Conservation (phyloP, 2,329 filamentous ascomycete genomes). For the Rhinocladiella similis region DNA sequence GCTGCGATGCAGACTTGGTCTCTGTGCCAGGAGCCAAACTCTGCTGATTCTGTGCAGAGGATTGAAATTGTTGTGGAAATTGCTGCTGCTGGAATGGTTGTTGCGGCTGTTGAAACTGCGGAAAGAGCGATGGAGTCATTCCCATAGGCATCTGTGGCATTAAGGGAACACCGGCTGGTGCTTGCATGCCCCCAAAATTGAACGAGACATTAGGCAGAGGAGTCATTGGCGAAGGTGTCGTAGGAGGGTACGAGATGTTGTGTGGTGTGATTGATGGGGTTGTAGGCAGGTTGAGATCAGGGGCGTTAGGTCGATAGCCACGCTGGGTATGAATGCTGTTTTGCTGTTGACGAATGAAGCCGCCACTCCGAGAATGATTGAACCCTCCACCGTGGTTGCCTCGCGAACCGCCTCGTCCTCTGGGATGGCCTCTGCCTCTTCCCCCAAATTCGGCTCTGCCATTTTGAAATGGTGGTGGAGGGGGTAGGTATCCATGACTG, state of each 20-base stretch:
- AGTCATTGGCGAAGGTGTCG: slow-evolving; percentile 28
- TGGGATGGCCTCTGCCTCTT: slow-evolving; percentile 39
- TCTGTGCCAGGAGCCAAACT: not conserved
- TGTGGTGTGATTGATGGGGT: slow-evolving; percentile 24
- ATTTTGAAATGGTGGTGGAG: slow-evolving; percentile 18
- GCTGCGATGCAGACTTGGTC: slow-evolving; percentile 1
- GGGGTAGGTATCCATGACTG: slow-evolving; percentile 8
- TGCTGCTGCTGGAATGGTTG: slow-evolving; percentile 43
- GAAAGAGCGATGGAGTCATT: not conserved
- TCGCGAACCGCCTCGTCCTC: slow-evolving; percentile 29
- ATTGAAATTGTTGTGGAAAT: slow-evolving; percentile 44
- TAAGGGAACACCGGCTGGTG: slow-evolving; percentile 7
- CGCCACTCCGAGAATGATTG: slow-evolving; percentile 9
- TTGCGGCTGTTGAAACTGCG: slow-evolving; percentile 36
- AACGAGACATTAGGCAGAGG: slow-evolving; percentile 24
- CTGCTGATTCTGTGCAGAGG: slow-evolving; percentile 36
- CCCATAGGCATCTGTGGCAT: slow-evolving; percentile 8
- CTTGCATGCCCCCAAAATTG: slow-evolving; percentile 16
- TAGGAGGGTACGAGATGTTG: slow-evolving; percentile 17
- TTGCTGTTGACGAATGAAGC: slow-evolving; percentile 25
- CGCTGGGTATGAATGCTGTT: slow-evolving; percentile 2
- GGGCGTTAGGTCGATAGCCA: slow-evolving; percentile 1
- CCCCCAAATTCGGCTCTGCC: slow-evolving; percentile 39
- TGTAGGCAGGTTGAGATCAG: slow-evolving; percentile 20
- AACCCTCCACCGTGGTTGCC: slow-evolving; percentile 34